phyloP scores from a whole-genome alignment of 257 asterid genomes.

The Fraxinus anomala region DNA sequence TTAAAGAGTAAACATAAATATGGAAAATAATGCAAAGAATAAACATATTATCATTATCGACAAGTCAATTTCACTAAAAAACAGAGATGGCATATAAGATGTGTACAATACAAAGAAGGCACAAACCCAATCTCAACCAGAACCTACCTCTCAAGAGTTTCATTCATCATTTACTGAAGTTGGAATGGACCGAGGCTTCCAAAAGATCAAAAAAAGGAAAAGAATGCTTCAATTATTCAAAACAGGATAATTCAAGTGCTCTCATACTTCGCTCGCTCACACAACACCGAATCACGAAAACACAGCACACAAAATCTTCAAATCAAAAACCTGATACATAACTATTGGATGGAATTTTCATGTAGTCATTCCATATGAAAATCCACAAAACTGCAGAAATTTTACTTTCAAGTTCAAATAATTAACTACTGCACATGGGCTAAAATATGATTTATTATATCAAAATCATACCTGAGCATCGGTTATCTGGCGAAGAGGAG shows the following conservation, averaged over 20 bases:
- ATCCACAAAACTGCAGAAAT: not conserved
- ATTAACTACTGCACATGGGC: conserved; percentile 10
- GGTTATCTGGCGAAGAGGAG: conserved; percentile 96
- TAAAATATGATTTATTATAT: not conserved
- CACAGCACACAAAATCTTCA: not conserved
- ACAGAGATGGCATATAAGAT: conserved; percentile 21
- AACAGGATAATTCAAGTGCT: not conserved
- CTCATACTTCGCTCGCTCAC: conserved; percentile 12
- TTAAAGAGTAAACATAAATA: conserved; percentile 23
- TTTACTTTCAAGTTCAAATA: not conserved
- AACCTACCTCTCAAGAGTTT: conserved; percentile 18
- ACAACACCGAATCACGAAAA: not conserved
- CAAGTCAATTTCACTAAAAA: not conserved
- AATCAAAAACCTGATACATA: not conserved
- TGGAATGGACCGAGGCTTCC: conserved; percentile 14
- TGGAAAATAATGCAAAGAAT: conserved; percentile 12
- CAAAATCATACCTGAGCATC: conserved; percentile 76
- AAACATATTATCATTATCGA: conserved; percentile 2
- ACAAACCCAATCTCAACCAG: not conserved
- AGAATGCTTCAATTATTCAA: conserved; percentile 2
- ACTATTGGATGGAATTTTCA: not conserved
- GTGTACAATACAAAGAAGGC: conserved; percentile 1
- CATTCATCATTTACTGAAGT: conserved; percentile 4
- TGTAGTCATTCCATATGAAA: not conserved
- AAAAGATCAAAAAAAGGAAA: conserved; percentile 4